These are phyloP conservation scores for Quercus mongolica DNA, from an alignment of 306 rosid species.

Conservation along the genomic window DNA sequence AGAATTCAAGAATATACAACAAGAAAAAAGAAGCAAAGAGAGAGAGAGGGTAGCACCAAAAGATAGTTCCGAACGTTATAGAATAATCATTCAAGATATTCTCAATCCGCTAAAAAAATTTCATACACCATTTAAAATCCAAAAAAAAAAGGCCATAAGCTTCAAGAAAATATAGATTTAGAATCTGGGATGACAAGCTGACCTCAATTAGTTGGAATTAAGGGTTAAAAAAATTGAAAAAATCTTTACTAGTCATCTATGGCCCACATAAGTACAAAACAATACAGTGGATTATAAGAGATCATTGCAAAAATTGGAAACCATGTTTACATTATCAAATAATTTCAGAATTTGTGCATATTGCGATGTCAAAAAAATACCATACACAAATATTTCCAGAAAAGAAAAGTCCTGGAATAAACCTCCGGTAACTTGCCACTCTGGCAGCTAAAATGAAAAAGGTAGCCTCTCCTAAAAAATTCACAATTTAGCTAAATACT, in stretches of 20 bases:
- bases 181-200: neutral
- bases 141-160: neutral
- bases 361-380: too few relatives aligned
- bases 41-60: too few relatives aligned
- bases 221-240: neutral
- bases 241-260: neutral
- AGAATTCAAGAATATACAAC: too few relatives aligned
- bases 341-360: too few relatives aligned
- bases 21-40: too few relatives aligned
- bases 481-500: neutral
- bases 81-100: too few relatives aligned
- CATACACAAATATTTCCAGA: neutral
- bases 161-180: neutral
- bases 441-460: neutral
- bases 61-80: too few relatives aligned
- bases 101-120: too few relatives aligned
- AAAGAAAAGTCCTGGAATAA: neutral
- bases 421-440: neutral
- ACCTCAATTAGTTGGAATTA: neutral
- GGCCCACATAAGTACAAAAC: neutral
- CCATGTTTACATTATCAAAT: too few relatives aligned
- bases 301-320: too few relatives aligned
- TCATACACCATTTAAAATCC: too few relatives aligned
- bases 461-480: neutral
- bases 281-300: neutral